These are phyloP conservation scores for Metschnikowia henanensis DNA, from an alignment of 805 yeast species.

Conservation along the genomic window DNA sequence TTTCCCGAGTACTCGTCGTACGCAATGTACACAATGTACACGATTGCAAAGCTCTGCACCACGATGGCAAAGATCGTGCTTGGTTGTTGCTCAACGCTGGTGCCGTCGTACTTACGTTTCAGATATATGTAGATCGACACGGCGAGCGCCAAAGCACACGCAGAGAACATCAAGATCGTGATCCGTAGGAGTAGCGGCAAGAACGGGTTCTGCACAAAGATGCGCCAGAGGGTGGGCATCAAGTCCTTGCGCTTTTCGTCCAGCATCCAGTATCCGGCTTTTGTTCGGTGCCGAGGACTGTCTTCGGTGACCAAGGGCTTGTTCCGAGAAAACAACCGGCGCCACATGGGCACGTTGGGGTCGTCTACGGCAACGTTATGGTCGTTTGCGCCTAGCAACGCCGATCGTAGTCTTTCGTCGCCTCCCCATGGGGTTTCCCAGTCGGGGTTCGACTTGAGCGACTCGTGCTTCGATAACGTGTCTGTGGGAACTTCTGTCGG, in stretches of 20 bases:
- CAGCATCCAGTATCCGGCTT: constrained; percentile 71
- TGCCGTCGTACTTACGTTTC: constrained; percentile 30
- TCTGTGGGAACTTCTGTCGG: constrained; percentile 40
- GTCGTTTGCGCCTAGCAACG: constrained; percentile 44
- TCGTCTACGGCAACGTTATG: constrained; percentile 26
- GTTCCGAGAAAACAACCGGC: constrained; percentile 12
- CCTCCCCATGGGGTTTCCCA: constrained; percentile 67
- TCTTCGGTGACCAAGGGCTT: constrained; percentile 14
- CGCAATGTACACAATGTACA: constrained; percentile 78
- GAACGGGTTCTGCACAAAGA: constrained; percentile 73
- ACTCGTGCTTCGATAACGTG: constrained; percentile 24
- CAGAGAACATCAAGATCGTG: constrained; percentile 49
- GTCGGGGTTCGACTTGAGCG: constrained; percentile 38
- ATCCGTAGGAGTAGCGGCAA: constrained; percentile 74
- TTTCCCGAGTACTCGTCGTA: constrained; percentile 90
- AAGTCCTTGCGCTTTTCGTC: constrained; percentile 60
- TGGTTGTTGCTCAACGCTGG: constrained; percentile 66
- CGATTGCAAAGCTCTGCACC: constrained; percentile 76
- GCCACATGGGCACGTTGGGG: constrained; percentile 8
- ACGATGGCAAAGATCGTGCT: constrained; percentile 91
- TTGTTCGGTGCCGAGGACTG: constrained; percentile 42
- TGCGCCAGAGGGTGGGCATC: constrained; percentile 57
- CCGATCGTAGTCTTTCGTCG: constrained; percentile 55
- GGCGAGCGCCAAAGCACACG: constrained; percentile 74
- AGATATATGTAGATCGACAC: constrained; percentile 50